Evolutionary conservation across 2,329 filamentous ascomycete species (phyloP).

Genomic region (Colletotrichum filicis): DNA sequence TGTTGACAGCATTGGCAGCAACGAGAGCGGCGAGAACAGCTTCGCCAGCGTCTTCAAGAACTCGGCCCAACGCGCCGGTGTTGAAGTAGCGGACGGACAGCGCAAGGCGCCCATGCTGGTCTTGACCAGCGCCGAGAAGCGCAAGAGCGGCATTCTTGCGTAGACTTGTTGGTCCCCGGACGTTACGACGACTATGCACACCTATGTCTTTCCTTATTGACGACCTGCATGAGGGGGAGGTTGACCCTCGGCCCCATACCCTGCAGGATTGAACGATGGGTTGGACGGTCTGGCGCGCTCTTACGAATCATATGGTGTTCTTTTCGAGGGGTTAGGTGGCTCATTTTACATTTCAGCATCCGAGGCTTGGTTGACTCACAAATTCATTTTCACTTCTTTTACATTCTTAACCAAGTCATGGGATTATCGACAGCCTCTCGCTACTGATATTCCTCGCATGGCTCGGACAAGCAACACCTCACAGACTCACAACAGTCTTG

Average conservation of each 20-base stretch:
- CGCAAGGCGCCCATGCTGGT: slow-evolving; percentile 90
- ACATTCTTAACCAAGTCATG: slow-evolving; percentile 30
- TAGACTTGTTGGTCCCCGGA: slow-evolving; percentile 24
- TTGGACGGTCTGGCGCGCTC: slow-evolving; percentile 26
- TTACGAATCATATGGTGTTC: slow-evolving; percentile 34
- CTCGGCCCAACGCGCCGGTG: slow-evolving; percentile 60
- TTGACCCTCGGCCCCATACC: slow-evolving; percentile 31
- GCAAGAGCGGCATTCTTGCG: slow-evolving; percentile 70
- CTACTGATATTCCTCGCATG: slow-evolving; percentile 20
- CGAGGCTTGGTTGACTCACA: slow-evolving; percentile 34
- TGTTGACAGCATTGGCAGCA: slow-evolving; percentile 74
- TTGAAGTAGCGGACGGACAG: slow-evolving; percentile 69
- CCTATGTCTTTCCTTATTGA: slow-evolving; percentile 36
- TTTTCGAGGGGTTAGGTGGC: slow-evolving; percentile 29
- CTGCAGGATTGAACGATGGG: slow-evolving; percentile 35
- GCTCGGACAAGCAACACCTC: slow-evolving; percentile 30
- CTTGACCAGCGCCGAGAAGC: slow-evolving; percentile 89
- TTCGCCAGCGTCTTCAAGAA: slow-evolving; percentile 76
- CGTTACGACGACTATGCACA: slow-evolving; percentile 37
- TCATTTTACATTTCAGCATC: slow-evolving; percentile 29
- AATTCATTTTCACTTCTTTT: slow-evolving; percentile 34
- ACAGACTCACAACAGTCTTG: slow-evolving; percentile 19
- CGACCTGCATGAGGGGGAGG: slow-evolving; percentile 32
- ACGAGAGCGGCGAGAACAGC: slow-evolving; percentile 65
- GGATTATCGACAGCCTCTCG: slow-evolving; percentile 16